Conservation (phyloP, 371 early-diverging fungal species). For the Caulochytrium protostelioides region DNA sequence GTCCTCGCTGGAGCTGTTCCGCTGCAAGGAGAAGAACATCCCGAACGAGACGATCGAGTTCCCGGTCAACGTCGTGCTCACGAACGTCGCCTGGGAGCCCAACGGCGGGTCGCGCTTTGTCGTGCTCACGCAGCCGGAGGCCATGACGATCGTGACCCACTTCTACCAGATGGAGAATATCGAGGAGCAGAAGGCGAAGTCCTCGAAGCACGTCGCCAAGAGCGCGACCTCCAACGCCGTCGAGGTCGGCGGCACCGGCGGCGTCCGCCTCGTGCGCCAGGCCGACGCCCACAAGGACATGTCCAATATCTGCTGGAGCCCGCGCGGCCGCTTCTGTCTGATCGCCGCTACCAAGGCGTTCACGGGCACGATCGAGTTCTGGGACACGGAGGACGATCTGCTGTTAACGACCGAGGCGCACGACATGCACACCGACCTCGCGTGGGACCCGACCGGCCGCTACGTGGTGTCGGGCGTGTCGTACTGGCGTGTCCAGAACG, state of each 20-base stretch:
- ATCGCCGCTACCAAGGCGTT: slow-evolving; percentile 64
- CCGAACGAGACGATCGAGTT: slow-evolving; percentile 88
- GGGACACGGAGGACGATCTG: slow-evolving; percentile 65
- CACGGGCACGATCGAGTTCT: slow-evolving; percentile 74
- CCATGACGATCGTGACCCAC: slow-evolving; percentile 43
- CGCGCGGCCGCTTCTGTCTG: slow-evolving; percentile 81
- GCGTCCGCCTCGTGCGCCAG: slow-evolving; percentile 41
- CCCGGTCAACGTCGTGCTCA: slow-evolving; percentile 43
- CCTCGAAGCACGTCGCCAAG: no score
- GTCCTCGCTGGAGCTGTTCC: slow-evolving; percentile 85
- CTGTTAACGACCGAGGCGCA: slow-evolving; percentile 57
- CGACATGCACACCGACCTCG: slow-evolving; percentile 79
- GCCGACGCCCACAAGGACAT: slow-evolving; percentile 52
- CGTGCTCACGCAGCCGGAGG: slow-evolving; percentile 52
- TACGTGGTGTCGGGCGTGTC: slow-evolving; percentile 71
- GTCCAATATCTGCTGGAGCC: slow-evolving; percentile 80
- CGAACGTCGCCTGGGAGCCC: slow-evolving; percentile 85
- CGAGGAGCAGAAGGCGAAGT: no score
- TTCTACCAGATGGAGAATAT: slow-evolving; percentile 53
- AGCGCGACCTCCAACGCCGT: slow-evolving; percentile 19
- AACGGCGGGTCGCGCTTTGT: slow-evolving; percentile 68
- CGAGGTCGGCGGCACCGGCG: slow-evolving; percentile 18
- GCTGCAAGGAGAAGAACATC: slow-evolving; percentile 67
- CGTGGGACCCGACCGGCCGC: slow-evolving; percentile 96
- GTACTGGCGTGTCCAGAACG: slow-evolving; percentile 45